Evolutionary conservation across 257 asterid genomes (phyloP).

Genomic region (Handroanthus guayacan): DNA sequence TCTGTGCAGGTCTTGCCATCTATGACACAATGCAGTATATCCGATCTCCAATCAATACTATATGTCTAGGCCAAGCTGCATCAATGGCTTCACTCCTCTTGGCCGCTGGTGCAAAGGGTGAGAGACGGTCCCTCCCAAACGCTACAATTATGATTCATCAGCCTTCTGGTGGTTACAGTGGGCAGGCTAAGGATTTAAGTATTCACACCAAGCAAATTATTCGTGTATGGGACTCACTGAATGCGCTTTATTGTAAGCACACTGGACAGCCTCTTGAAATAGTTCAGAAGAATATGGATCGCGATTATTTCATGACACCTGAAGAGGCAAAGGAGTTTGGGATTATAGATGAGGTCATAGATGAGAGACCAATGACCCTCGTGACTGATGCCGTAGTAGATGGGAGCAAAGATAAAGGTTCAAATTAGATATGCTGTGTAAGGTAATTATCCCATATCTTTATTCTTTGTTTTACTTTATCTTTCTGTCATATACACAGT

Average conservation of each 20-base stretch:
- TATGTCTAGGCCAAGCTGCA: slow-evolving; percentile 96
- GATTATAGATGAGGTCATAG: slow-evolving; percentile 86
- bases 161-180: slow-evolving; percentile 95
- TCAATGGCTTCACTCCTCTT: slow-evolving; percentile 96
- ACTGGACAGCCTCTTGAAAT: slow-evolving; percentile 77
- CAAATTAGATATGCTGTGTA: slow-evolving; percentile 59
- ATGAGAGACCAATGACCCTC: slow-evolving; percentile 74
- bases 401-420: slow-evolving; percentile 62
- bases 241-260: slow-evolving; percentile 80
- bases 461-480: slow-evolving; percentile 14
- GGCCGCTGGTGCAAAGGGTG: slow-evolving; percentile 97
- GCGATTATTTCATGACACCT: slow-evolving; percentile 95
- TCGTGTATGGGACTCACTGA: slow-evolving; percentile 85
- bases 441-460: slow-evolving; percentile 21
- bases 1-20: slow-evolving; percentile 85
- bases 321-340: slow-evolving; percentile 93
- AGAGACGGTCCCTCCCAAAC: slow-evolving; percentile 86
- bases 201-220: slow-evolving; percentile 86
- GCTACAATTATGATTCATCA: slow-evolving; percentile 94
- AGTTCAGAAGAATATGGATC: slow-evolving; percentile 80
- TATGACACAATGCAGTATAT: slow-evolving; percentile 97
- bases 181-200: slow-evolving; percentile 90
- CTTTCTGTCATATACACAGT: not conserved
- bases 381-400: slow-evolving; percentile 74
- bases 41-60: slow-evolving; percentile 85